Evolutionary conservation across 257 asterid species (phyloP).

Genomic region (Solanum chiquidenum): DNA sequence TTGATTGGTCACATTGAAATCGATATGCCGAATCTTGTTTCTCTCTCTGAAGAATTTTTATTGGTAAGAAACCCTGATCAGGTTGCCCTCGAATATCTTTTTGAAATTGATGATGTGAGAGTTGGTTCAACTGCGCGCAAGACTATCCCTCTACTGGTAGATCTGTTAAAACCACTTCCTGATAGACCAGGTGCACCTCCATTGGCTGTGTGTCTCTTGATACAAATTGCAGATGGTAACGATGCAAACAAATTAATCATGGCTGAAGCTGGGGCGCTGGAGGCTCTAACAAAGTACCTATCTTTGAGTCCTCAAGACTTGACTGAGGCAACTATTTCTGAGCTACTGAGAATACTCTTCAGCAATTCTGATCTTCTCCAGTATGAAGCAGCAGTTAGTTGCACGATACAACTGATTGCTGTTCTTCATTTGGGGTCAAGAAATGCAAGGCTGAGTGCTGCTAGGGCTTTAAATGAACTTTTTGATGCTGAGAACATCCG

Average conservation of each 20-base stretch:
- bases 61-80: constrained; percentile 62
- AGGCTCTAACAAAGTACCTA: constrained; percentile 67
- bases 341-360: constrained; percentile 61
- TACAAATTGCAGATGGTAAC: constrained; percentile 64
- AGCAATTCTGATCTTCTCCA: constrained; percentile 49
- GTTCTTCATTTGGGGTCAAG: constrained; percentile 91
- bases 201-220: constrained; percentile 52
- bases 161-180: constrained; percentile 73
- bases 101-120: constrained; percentile 69
- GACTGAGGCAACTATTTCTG: constrained; percentile 68
- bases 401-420: constrained; percentile 66
- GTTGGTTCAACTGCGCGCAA: constrained; percentile 54
- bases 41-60: constrained; percentile 64
- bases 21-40: constrained; percentile 51
- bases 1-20: constrained; percentile 60
- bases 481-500: constrained; percentile 56
- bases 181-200: constrained; percentile 86
- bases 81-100: constrained; percentile 52
- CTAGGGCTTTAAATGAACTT: constrained; percentile 59
- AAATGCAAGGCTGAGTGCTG: constrained; percentile 66
- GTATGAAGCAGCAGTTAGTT: constrained; percentile 51
- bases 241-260: constrained; percentile 61
- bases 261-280: constrained; percentile 84
- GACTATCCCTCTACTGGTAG: constrained; percentile 72
- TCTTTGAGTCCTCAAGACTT: constrained; percentile 83